These are phyloP conservation scores for Paraphoma chrysanthemicola DNA, from an alignment of 2,329 filamentous ascomycete species.

Conservation along the genomic window DNA sequence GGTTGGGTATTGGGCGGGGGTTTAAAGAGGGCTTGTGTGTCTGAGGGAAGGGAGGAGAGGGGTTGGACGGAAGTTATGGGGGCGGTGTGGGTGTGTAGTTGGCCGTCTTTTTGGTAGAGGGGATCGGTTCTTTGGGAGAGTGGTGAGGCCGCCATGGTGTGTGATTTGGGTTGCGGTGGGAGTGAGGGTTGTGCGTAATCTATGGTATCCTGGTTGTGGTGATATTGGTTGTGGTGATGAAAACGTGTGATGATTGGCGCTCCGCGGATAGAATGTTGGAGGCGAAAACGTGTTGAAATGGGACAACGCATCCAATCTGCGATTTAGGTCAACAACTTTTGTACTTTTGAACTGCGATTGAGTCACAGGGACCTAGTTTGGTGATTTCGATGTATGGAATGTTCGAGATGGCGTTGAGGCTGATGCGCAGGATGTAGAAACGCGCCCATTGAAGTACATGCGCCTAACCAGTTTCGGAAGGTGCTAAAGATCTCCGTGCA, in stretches of 20 bases:
- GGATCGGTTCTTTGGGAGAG: constrained; percentile 30
- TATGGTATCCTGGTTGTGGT: not conserved
- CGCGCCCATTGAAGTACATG: constrained; percentile 14
- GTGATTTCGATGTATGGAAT: constrained; percentile 3
- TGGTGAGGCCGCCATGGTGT: constrained; percentile 2
- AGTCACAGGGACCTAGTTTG: not conserved
- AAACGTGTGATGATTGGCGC: not conserved
- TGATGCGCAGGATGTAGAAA: not conserved
- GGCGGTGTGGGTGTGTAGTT: constrained; percentile 53
- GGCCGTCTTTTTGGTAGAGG: constrained; percentile 51
- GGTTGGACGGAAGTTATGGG: constrained; percentile 57
- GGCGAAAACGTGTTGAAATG: not conserved
- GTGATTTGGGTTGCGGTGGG: not conserved
- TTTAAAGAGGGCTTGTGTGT: constrained; percentile 66
- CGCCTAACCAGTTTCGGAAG: constrained; percentile 18
- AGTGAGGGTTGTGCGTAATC: not conserved
- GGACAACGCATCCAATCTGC: not conserved
- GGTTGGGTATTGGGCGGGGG: constrained; percentile 55
- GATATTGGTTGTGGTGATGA: not conserved
- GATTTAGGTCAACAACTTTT: not conserved
- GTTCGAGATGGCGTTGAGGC: constrained; percentile 5
- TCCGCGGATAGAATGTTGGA: not conserved
- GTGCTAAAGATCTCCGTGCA: constrained; percentile 1
- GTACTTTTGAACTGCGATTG: not conserved
- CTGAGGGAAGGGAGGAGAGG: constrained; percentile 58